phyloP scores from a whole-genome alignment of 257 asterid genomes.

The Penstemon newberryi region DNA sequence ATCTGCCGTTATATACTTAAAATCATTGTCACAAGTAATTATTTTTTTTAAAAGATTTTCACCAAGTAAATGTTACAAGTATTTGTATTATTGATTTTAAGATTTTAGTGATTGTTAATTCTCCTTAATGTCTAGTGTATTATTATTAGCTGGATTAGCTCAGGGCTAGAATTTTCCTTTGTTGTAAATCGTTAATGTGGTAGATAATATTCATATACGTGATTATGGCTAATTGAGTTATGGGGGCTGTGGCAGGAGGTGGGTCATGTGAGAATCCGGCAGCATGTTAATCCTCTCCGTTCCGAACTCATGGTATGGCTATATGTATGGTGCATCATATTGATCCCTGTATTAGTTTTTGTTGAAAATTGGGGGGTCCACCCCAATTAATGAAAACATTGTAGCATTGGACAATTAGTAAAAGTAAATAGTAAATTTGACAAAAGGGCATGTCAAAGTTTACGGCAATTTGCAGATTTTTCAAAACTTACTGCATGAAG shows the following conservation, averaged over 20 bases:
- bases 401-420: too few relatives aligned
- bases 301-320: slow-evolving; percentile 59
- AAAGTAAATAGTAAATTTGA: too few relatives aligned
- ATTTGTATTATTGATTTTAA: not conserved
- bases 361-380: too few relatives aligned
- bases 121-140: too few relatives aligned
- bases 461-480: too few relatives aligned
- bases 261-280: slow-evolving; percentile 89
- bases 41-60: not conserved
- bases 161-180: not conserved
- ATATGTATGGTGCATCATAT: not conserved
- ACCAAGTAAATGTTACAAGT: too few relatives aligned
- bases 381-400: too few relatives aligned
- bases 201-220: too few relatives aligned
- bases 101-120: too few relatives aligned
- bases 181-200: not conserved
- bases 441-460: too few relatives aligned
- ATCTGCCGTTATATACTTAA: not conserved
- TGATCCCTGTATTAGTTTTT: not conserved
- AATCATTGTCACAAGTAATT: not conserved
- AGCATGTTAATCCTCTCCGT: slow-evolving; percentile 92
- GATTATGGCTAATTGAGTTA: not conserved
- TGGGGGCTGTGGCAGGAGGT: slow-evolving; percentile 57
- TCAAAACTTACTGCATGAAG: too few relatives aligned
- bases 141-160: not conserved